Evolutionary conservation across 2,329 filamentous ascomycete species (phyloP), one percentile per base, ranked within the genome.

Genomic region (Clarireedia sp.): DNA sequence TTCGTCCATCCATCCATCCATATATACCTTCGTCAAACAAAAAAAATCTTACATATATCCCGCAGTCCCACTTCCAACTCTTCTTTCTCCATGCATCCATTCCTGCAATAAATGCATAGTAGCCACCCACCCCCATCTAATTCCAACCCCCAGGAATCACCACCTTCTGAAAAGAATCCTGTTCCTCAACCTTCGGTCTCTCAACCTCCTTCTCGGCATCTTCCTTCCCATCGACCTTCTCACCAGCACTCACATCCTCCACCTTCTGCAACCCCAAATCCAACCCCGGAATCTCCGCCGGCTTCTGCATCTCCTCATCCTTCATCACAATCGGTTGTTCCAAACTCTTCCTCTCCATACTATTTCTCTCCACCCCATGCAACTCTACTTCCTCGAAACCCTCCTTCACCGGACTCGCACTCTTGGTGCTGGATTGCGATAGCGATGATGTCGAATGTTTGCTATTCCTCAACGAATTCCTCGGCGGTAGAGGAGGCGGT

Each of bases 401-500:
- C 26, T 67, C 55, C 61, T 49, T 63, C 45, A 58, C 57, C 23
- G 61, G 63, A 44, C 58, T 66, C 21, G 54, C 59, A 3, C 29
- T 16, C 67, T 64, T 26, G 52, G 64, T 3, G 53, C 59, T 43
- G 66, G 58, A 40, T 66, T 64, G 26, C 29, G 29, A 33, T 33
- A 33, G 29, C 29, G 29, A 33, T 33, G 65, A 57, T 57, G 65
- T 68, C 40, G 53, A 56, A 56, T 52, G 66, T 9, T 53, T 53
- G 43, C 60, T 64, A 8, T 50, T 48, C 59, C 68, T 60, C 9
- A 84, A 83, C 1, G 89, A 86, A 66, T 87, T 95, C 48, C 90
- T 78, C 3, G 82, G 78, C 1, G 91, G 91, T 12, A 96, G 48
- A 19, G 67, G 78, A 8, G 87, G 83, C 1, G 91, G 90, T 1